phyloP scores from a whole-genome alignment of 2,329 filamentous ascomycete species.

The Colletotrichum trifolii region DNA sequence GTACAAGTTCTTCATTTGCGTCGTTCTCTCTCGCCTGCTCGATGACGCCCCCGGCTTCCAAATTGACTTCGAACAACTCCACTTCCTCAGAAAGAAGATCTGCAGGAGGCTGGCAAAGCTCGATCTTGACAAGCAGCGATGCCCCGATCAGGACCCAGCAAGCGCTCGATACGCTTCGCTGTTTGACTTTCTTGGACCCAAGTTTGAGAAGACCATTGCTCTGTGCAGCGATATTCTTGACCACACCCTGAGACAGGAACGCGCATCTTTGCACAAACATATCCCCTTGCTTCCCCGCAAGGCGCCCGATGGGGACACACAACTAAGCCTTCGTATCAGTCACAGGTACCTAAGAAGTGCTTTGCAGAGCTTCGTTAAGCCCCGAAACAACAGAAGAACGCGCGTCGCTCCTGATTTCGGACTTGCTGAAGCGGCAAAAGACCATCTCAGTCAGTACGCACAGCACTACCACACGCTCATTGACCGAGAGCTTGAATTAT shows the following conservation, averaged over 20 bases:
- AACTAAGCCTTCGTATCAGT: slow-evolving; percentile 55
- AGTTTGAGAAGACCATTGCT: slow-evolving; percentile 45
- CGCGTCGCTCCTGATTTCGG: slow-evolving; percentile 1
- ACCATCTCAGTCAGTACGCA: slow-evolving; percentile 37
- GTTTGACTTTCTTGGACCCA: slow-evolving; percentile 42
- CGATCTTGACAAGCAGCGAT: slow-evolving; percentile 50
- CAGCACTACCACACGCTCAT: slow-evolving; percentile 37
- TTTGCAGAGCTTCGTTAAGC: neutral
- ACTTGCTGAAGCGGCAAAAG: slow-evolving; percentile 24
- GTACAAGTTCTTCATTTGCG: slow-evolving; percentile 69
- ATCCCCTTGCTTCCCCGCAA: slow-evolving; percentile 55
- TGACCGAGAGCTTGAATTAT: slow-evolving; percentile 32
- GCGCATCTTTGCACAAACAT: slow-evolving; percentile 45
- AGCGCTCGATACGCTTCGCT: slow-evolving; percentile 42
- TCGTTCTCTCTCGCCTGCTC: slow-evolving; percentile 59
- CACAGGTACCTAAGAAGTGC: slow-evolving; percentile 42
- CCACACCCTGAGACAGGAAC: slow-evolving; percentile 53
- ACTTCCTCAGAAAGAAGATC: slow-evolving; percentile 62
- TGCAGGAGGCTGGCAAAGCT: slow-evolving; percentile 69
- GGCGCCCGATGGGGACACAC: slow-evolving; percentile 46
- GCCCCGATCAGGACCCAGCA: slow-evolving; percentile 16
- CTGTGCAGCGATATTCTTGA: slow-evolving; percentile 45
- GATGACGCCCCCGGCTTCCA: slow-evolving; percentile 45
- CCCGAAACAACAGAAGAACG: neutral
- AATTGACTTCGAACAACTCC: slow-evolving; percentile 48